These are phyloP conservation scores for Fusarium subglutinans DNA, from an alignment of 2,329 filamentous ascomycete genomes.

Conservation along the genomic window DNA sequence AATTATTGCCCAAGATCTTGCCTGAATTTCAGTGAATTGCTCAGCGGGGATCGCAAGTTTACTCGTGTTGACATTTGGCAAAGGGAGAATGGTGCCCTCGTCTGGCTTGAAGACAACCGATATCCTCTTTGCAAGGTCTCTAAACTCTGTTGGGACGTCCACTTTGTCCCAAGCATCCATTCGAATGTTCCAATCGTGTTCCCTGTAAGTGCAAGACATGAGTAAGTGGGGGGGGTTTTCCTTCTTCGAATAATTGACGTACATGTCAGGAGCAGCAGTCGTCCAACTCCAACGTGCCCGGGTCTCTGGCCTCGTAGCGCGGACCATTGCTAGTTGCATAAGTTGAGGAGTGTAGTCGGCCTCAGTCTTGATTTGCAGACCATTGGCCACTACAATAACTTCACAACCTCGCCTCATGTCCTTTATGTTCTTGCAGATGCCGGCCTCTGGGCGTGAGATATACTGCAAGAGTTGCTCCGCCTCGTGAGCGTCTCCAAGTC, in stretches of 20 bases:
- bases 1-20: slow-evolving; percentile 43
- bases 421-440: slow-evolving; percentile 20
- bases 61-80: slow-evolving; percentile 20
- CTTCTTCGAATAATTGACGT: background rate
- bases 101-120: slow-evolving; percentile 15
- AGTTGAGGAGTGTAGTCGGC: slow-evolving; percentile 1
- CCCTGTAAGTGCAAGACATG: slow-evolving; percentile 30
- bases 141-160: slow-evolving; percentile 30
- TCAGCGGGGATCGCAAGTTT: slow-evolving; percentile 7
- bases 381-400: slow-evolving; percentile 32
- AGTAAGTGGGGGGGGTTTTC: background rate
- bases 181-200: slow-evolving; percentile 49
- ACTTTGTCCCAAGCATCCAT: slow-evolving; percentile 41
- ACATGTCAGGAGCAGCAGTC: slow-evolving; percentile 50
- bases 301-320: slow-evolving; percentile 32
- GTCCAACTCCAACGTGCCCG: slow-evolving; percentile 46
- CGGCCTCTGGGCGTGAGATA: slow-evolving; percentile 17
- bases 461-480: slow-evolving; percentile 29
- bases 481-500: slow-evolving; percentile 20
- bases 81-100: slow-evolving; percentile 10
- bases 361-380: slow-evolving; percentile 36
- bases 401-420: slow-evolving; percentile 28
- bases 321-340: slow-evolving; percentile 37
- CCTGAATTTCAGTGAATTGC: slow-evolving; percentile 29
- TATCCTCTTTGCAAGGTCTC: slow-evolving; percentile 35